These are phyloP conservation scores for Canavalia gladiata DNA, from an alignment of 306 rosid species.

Conservation along the genomic window DNA sequence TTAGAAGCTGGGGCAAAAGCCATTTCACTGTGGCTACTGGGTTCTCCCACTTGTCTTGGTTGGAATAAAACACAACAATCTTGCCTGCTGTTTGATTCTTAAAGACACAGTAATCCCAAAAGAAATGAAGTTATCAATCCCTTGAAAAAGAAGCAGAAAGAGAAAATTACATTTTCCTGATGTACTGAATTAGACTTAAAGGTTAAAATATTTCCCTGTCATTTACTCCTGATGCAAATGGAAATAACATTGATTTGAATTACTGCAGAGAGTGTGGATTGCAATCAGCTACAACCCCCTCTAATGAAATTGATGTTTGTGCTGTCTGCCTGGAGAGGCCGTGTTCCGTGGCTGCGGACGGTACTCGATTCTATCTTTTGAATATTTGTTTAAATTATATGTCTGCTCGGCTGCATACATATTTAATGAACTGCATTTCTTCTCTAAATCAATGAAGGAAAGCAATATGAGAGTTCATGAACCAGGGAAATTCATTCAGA, in stretches of 20 bases:
- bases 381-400: conserved; percentile 16
- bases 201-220: conserved; percentile 14
- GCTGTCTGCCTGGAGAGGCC: conserved; percentile 96
- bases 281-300: conserved; percentile 65
- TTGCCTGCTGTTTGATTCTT: not conserved
- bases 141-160: conserved; percentile 8
- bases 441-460: conserved; percentile 5
- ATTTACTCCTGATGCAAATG: conserved; percentile 33
- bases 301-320: conserved; percentile 76
- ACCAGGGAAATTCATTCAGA: not conserved
- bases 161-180: conserved; percentile 18
- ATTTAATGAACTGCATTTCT: conserved; percentile 31
- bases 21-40: conserved; percentile 11
- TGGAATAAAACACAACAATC: conserved; percentile 6
- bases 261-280: conserved; percentile 85
- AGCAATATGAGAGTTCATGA: conserved; percentile 5
- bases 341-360: conserved; percentile 92
- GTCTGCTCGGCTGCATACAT: conserved; percentile 5
- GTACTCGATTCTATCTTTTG: conserved; percentile 53
- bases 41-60: conserved; percentile 1
- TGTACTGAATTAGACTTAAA: conserved; percentile 14
- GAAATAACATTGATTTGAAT: conserved; percentile 47
- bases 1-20: not conserved
- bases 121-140: conserved; percentile 3
- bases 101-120: not conserved